Base-by-base conservation (phyloP, 2,329 filamentous ascomycete genomes). In the Penicillium sp. region DNA sequence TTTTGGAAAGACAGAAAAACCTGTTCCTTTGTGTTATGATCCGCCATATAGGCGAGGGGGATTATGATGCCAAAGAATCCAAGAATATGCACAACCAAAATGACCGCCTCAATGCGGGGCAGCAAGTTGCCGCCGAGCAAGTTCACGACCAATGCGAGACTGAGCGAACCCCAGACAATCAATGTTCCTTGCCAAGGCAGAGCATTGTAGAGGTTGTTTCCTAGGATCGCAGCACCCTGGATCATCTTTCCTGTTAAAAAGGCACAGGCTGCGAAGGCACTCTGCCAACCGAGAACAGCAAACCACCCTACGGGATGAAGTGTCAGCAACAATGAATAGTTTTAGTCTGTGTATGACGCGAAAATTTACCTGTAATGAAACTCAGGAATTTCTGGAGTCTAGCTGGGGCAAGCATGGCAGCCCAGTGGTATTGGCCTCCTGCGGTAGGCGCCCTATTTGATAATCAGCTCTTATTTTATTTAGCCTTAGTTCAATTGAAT, bases 51-150 rank as follows among this genome's bases (percentile, higher is more conserved):
- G 58, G 75, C 70, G 5, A 83, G 65, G 0, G 78, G 73, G 33
- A 82, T 78, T 13, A 83, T 65, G 50, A 83, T 79, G 0, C 76
- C 81, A 59, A 83, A 80, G 65, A 83, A 80, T 6, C 81, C 82
- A 15, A 79, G 65, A 25, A 83, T 69, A 56, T 84, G 81, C 12
- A 83, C 62, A 25, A 81, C 74, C 12, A 82, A 67, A 29, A 81
- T 72, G 7, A 78, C 58, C 0, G 77, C 77, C 66, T 85, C 82
- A 38, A 82, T 68, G 21, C 75, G 68, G 1, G 80, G 79, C 4
- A 83, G 67, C 4, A 76, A 63, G 49, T 72, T 73, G 1, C 75
- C 76, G 7, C 74, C 69, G n/a, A 76, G 66, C 4, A 76, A 74
- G 55, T 82, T 83, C 58, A 80, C 73, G 41, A 72, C 63, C 13